Conservation (phyloP, 345 rosid species). For the Dovyalis caffra region DNA sequence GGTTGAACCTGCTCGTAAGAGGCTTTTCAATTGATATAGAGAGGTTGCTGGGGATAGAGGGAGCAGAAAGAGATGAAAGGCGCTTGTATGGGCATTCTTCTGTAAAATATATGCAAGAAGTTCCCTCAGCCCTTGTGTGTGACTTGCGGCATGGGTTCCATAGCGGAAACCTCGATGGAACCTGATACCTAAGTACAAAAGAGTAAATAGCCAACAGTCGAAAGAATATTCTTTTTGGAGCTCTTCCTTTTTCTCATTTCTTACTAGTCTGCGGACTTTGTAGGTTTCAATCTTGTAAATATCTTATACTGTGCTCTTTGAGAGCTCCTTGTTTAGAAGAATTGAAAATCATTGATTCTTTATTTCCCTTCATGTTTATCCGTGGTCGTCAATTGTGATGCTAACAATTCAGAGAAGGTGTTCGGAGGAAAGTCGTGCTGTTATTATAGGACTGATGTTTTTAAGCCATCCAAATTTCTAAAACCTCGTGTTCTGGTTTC, state of each 20-base stretch:
- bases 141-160: slow-evolving; percentile 12
- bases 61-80: not conserved
- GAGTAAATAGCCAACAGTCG: slow-evolving; percentile 47
- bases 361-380: slow-evolving; percentile 26
- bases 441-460: slow-evolving; percentile 22
- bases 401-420: slow-evolving; percentile 16
- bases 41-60: slow-evolving; percentile 4
- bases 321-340: slow-evolving; percentile 40
- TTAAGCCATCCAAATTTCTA: slow-evolving; percentile 2
- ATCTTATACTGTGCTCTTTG: slow-evolving; percentile 20
- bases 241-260: slow-evolving; percentile 20
- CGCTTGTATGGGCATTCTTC: slow-evolving; percentile 9
- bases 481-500: too few relatives aligned
- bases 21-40: slow-evolving; percentile 7
- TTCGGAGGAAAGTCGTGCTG: slow-evolving; percentile 16
- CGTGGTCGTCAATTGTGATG: not conserved
- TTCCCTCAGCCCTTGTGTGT: not conserved
- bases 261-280: slow-evolving; percentile 3
- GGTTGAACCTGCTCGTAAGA: not conserved
- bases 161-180: slow-evolving; percentile 14
- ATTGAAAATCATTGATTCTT: slow-evolving; percentile 46
- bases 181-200: slow-evolving; percentile 27
- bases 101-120: slow-evolving; percentile 7
- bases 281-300: slow-evolving; percentile 43
- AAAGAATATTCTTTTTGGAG: slow-evolving; percentile 41